A percentile compares a stretch with the other conserved stretches of the same genome.
Conservation (phyloP, 1,139 yeast genomes). For the Sugiyamaella castrensis region DNA sequence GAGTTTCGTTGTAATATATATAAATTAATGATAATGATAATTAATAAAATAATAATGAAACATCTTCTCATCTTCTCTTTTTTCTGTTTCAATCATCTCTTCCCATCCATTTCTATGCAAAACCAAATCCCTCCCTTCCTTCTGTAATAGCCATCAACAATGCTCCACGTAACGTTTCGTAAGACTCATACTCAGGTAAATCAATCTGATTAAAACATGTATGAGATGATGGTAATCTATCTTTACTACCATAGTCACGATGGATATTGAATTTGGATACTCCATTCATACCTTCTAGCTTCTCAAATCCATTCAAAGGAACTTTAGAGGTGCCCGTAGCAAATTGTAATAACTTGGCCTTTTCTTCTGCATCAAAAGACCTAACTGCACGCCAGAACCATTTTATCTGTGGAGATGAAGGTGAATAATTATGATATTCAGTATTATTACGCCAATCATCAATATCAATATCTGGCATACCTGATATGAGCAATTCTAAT, state of each 20-base stretch:
- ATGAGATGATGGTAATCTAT: constrained; percentile 90
- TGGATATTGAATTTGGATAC: constrained; percentile 85
- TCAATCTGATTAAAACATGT: constrained; percentile 96
- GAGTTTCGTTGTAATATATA: no score
- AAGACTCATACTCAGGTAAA: constrained; percentile 87
- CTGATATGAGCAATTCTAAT: constrained; percentile 85
- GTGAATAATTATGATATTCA: constrained; percentile 75
- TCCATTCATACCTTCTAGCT: constrained; percentile 85
- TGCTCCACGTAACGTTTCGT: constrained; percentile 79
- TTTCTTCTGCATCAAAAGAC: constrained; percentile 89
- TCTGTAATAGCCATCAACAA: constrained; percentile 84
- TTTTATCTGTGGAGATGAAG: constrained; percentile 82
- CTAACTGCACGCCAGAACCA: constrained; percentile 99
- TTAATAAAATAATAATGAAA: constrained; percentile 1
- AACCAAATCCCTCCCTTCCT: constrained; percentile 96
- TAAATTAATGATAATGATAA: constrained; percentile 2
- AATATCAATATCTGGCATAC: constrained; percentile 93
- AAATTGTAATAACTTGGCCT: constrained; percentile 91
- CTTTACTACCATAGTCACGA: constrained; percentile 81
- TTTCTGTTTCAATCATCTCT: not conserved
- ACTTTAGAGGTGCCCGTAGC: constrained; percentile 98
- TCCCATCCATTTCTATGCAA: constrained; percentile 44
- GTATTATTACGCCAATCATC: constrained; percentile 94
- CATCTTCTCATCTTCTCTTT: not conserved
- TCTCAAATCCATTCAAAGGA: constrained; percentile 91